These are phyloP conservation scores for Xylaria sp. DNA, from an alignment of 2,329 filamentous ascomycete species.

Conservation along the genomic window DNA sequence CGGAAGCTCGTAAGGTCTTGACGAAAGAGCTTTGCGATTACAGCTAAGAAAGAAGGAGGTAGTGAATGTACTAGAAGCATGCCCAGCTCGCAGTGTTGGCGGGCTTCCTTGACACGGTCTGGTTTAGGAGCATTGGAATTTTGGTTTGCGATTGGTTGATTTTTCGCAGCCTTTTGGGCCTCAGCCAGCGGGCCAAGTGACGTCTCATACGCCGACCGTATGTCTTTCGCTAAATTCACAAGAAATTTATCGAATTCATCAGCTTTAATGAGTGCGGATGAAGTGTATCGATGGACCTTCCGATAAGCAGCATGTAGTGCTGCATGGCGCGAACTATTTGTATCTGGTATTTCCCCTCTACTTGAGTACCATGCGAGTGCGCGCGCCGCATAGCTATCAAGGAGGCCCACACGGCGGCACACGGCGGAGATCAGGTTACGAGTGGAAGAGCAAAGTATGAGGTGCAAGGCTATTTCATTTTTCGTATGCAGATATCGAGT, in stretches of 20 bases:
- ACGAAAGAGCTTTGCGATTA: conserved; percentile 74
- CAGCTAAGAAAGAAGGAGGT: conserved; percentile 60
- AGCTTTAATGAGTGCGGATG: conserved; percentile 66
- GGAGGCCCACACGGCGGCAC: conserved; percentile 70
- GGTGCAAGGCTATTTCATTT: conserved; percentile 69
- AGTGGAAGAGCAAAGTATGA: conserved; percentile 78
- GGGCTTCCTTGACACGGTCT: conserved; percentile 54
- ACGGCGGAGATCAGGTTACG: conserved; percentile 77
- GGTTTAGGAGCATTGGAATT: conserved; percentile 48
- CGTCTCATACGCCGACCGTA: conserved; percentile 62
- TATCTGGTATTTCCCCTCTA: conserved; percentile 55
- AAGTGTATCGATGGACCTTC: conserved; percentile 63
- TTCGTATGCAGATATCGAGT: conserved; percentile 63
- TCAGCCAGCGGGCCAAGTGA: conserved; percentile 59
- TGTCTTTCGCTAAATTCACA: conserved; percentile 58
- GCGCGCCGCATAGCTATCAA: conserved; percentile 62
- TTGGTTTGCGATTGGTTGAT: conserved; percentile 56
- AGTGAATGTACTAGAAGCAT: conserved; percentile 63
- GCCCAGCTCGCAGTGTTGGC: conserved; percentile 62
- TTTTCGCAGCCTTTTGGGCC: conserved; percentile 58
- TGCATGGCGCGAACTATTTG: conserved; percentile 58
- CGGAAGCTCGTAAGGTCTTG: conserved; percentile 68
- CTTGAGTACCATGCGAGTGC: conserved; percentile 64
- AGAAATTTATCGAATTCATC: conserved; percentile 72
- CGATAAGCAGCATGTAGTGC: conserved; percentile 68